These are phyloP conservation scores for Emiliania huxleyi DNA, from an alignment of 78 protist species.

Conservation along the genomic window DNA sequence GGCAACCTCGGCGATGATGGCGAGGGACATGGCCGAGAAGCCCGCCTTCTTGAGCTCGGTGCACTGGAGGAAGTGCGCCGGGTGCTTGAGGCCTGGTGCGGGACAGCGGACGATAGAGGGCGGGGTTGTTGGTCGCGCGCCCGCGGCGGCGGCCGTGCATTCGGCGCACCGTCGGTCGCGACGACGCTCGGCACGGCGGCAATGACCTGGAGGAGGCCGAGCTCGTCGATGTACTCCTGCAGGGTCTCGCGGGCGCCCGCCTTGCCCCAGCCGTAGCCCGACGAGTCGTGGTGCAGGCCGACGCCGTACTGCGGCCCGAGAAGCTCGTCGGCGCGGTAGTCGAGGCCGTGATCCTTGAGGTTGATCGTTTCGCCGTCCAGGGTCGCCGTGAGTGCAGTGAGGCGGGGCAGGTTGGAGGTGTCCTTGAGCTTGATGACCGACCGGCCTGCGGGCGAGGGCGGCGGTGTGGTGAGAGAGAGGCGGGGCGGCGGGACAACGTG, in stretches of 20 bases:
- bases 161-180: not conserved
- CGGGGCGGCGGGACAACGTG: no score
- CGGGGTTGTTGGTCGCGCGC: no score
- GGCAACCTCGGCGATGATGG: not conserved
- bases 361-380: no score
- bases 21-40: not conserved
- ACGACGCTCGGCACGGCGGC: conserved; percentile 19
- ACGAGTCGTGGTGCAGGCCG: conserved; percentile 15
- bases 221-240: not conserved
- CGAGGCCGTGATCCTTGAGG: not conserved
- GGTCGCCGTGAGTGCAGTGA: no score
- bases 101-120: no score
- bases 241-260: not conserved
- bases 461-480: no score
- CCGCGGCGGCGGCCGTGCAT: no score
- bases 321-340: conserved; percentile 22
- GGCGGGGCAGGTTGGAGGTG: not conserved
- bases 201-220: not conserved
- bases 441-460: no score
- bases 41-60: not conserved
- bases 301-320: not conserved
- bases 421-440: not conserved
- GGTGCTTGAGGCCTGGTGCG: not conserved
- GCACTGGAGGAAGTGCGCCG: not conserved
- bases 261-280: not conserved